Percentiles rank a stretch among this genome's conserved stretches.
These are phyloP conservation scores for Aspergillus flavus DNA, from an alignment of 2,329 filamentous ascomycete species.

Conservation along the genomic window DNA sequence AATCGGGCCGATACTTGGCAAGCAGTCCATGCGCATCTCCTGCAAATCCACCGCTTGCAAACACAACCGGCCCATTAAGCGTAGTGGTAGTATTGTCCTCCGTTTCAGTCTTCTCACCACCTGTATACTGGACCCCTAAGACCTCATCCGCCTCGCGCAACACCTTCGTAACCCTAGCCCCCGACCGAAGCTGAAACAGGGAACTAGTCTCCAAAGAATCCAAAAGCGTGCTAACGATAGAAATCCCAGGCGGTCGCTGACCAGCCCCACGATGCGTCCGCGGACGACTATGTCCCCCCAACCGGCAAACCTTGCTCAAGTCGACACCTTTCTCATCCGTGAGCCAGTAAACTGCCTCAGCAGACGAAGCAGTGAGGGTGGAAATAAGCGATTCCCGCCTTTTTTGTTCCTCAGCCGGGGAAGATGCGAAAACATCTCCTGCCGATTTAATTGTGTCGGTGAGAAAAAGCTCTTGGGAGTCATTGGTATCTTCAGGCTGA, in stretches of 20 bases:
- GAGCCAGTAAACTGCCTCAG: constrained; percentile 59
- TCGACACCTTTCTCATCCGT: constrained; percentile 61
- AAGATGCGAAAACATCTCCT: constrained; percentile 40
- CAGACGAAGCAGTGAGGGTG: constrained; percentile 53
- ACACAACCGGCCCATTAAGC: constrained; percentile 59
- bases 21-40: constrained; percentile 63
- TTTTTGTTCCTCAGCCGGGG: constrained; percentile 32
- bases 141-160: constrained; percentile 43
- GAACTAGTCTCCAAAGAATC: constrained; percentile 53
- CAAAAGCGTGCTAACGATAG: constrained; percentile 60
- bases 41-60: constrained; percentile 64
- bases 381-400: constrained; percentile 50
- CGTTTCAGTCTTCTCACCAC: constrained; percentile 28
- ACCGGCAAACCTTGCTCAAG: constrained; percentile 58
- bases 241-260: constrained; percentile 58
- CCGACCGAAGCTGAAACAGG: constrained; percentile 56
- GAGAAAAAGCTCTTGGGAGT: constrained; percentile 49
- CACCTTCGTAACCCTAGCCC: constrained; percentile 57
- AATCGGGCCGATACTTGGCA: constrained; percentile 59
- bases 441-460: constrained; percentile 62
- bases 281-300: constrained; percentile 61
- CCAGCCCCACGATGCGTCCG: constrained; percentile 62
- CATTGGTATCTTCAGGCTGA: constrained; percentile 45
- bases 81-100: constrained; percentile 20
- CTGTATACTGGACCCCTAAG: constrained; percentile 56